A percentile compares a stretch with the other conserved stretches of the same genome.
phyloP scores from a whole-genome alignment of 768 basidiomycete genomes.

The Leccinum variicolor region DNA sequence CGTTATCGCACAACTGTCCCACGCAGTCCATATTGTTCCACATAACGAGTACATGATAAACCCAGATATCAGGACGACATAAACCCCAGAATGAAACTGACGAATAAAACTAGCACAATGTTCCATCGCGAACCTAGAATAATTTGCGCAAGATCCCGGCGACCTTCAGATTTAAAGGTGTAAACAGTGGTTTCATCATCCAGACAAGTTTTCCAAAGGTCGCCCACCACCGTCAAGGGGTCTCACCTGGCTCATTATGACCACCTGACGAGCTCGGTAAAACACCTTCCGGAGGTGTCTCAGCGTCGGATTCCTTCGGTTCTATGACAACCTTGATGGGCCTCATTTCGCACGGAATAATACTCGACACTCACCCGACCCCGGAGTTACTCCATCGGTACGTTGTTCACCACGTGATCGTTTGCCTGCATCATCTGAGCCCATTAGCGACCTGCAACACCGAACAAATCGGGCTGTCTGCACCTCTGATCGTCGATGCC shows the following conservation, averaged over 20 bases:
- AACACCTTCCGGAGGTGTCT: constrained; percentile 3
- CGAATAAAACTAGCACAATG: constrained; percentile 24
- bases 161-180: constrained; percentile 45
- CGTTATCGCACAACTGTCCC: neutral
- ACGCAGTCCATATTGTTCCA: constrained; percentile 8
- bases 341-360: constrained; percentile 1
- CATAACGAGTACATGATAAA: constrained; percentile 11
- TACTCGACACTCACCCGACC: constrained; percentile 12
- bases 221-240: constrained; percentile 50
- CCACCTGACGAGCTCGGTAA: constrained; percentile 8
- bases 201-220: constrained; percentile 43
- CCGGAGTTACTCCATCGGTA: neutral
- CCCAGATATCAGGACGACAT: constrained; percentile 19
- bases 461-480: constrained; percentile 1
- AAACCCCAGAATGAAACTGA: constrained; percentile 23
- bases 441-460: constrained; percentile 7
- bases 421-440: constrained; percentile 12
- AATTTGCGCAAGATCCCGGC: constrained; percentile 45
- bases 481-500: constrained; percentile 17
- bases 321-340: constrained; percentile 14
- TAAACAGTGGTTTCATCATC: constrained; percentile 38
- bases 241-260: constrained; percentile 15
- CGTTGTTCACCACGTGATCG: neutral
- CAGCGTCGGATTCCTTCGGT: constrained; percentile 4
- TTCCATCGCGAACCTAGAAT: constrained; percentile 28